Percentiles rank a stretch among this genome's conserved stretches.
phyloP scores from a whole-genome alignment of 1,284 basidiomycete species.

The Naganishia sp. region DNA sequence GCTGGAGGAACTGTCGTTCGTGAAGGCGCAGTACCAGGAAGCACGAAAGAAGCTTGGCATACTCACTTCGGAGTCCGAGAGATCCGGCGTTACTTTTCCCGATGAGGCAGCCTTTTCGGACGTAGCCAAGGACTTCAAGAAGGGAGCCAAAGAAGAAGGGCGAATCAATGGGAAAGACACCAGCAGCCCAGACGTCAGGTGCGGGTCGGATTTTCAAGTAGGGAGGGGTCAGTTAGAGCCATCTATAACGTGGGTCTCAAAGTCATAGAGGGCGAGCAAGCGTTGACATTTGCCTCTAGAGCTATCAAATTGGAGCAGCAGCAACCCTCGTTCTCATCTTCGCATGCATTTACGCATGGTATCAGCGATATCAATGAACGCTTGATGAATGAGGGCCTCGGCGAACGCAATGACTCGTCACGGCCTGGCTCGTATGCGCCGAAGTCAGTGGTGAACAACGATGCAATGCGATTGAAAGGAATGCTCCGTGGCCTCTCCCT shows the following conservation, averaged over 20 bases:
- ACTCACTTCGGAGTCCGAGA: conserved; percentile 63
- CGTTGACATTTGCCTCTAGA: conserved; percentile 71
- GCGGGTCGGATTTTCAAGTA: conserved; percentile 48
- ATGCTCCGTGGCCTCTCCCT: too few relatives aligned
- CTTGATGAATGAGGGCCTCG: too few relatives aligned
- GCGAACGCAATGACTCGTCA: too few relatives aligned
- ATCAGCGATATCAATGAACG: conserved; percentile 18
- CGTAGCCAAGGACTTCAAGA: not conserved
- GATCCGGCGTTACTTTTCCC: not conserved
- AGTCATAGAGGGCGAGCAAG: conserved; percentile 3
- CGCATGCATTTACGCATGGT: conserved; percentile 41
- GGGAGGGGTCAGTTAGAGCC: conserved; percentile 49
- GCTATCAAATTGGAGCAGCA: conserved; percentile 62
- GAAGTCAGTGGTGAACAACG: too few relatives aligned
- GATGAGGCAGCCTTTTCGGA: not conserved
- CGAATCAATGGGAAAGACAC: not conserved
- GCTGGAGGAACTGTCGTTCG: conserved; percentile 71
- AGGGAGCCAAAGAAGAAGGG: not conserved
- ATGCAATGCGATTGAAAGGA: too few relatives aligned
- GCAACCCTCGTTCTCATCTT: conserved; percentile 80
- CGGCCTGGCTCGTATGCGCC: too few relatives aligned
- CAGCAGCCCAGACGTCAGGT: too few relatives aligned
- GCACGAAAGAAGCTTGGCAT: conserved; percentile 86
- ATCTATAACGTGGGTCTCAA: conserved; percentile 37
- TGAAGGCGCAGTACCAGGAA: conserved; percentile 80